phyloP scores from a whole-genome alignment of 2,329 filamentous ascomycete species.

The Phoma sp. region DNA sequence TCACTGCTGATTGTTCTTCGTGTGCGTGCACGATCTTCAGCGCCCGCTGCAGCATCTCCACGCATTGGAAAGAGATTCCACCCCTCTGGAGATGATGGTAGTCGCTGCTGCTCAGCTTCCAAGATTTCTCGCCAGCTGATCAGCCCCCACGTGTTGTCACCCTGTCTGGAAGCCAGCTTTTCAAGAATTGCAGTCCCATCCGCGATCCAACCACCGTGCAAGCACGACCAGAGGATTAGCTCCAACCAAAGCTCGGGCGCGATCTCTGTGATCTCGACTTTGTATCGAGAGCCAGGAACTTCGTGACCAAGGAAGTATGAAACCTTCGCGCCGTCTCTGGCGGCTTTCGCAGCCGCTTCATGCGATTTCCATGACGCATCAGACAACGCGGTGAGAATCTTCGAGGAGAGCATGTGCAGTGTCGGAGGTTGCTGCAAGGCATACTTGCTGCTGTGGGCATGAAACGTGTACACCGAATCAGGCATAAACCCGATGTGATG shows the following conservation, averaged over 20 bases:
- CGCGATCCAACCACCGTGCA: constrained; percentile 55
- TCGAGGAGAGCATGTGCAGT: constrained; percentile 55
- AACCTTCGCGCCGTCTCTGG: constrained; percentile 41
- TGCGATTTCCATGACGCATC: constrained; percentile 59
- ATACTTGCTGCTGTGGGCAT: constrained; percentile 40
- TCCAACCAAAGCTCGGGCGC: constrained; percentile 59
- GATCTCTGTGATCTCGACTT: constrained; percentile 49
- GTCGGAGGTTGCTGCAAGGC: constrained; percentile 56
- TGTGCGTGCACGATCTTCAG: constrained; percentile 40
- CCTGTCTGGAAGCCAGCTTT: constrained; percentile 29
- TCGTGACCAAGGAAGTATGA: constrained; percentile 52
- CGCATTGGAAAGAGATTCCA: constrained; percentile 36
- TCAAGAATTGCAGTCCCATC: constrained; percentile 52
- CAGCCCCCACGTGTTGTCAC: constrained; percentile 35
- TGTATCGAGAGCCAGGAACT: constrained; percentile 53
- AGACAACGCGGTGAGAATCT: constrained; percentile 57
- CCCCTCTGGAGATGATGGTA: constrained; percentile 15
- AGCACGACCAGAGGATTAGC: constrained; percentile 59
- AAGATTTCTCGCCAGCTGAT: constrained; percentile 54
- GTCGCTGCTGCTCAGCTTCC: constrained; percentile 35
- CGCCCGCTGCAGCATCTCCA: constrained; percentile 23
- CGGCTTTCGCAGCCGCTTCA: constrained; percentile 44
- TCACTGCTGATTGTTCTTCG: constrained; percentile 63
- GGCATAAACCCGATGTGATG: constrained; percentile 57
- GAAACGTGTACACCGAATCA: constrained; percentile 52